Base-by-base conservation (phyloP, 2,329 filamentous ascomycete species). In the Penicillium sp. region DNA sequence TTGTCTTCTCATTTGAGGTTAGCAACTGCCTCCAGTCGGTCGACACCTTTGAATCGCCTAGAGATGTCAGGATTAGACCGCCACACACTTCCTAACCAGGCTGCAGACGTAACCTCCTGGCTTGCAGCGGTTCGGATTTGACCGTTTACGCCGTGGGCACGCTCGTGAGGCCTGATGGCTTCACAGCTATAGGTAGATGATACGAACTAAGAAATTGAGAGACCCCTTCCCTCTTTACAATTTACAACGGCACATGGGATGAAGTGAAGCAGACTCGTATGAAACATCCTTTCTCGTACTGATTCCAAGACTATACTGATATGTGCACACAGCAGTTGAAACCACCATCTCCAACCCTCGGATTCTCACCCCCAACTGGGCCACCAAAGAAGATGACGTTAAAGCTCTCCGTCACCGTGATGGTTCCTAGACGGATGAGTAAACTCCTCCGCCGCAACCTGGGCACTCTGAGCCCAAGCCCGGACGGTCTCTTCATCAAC, bases 391-490 rank as follows among this genome's bases (percentile, higher is more conserved):
- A 28, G 14, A 25, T 28, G 7, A 24, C 22, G 20, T 25, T 20
- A 51, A 24, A 68, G 54, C 48, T 68, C 65, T 38, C 55, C 61
- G 48, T 51, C 62, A 10, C 56, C 58, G 38, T 61, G 57, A 4
- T 55, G 60, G 47, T 58, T 54, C 14, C 38, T 43, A 8, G 42
- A 46, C 10, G 51, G 35, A 36, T 27, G 46, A 28, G 38, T 18
- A 14, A 64, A 60, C 7, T 67, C 55, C 9, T 51, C 45, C 5
- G 59, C 65, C 1, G 65, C 68, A 31, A 47, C 52, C 39, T 61
- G 60, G 18, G 66, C 66, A 36, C 47, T 60, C n/a, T 47, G 48
- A 6, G 49, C 46, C 58, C 62, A 64, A 18, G 54, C 54, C 25
- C 58, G 54, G 42, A 66, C 44, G 2, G 60, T 58, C 41, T 60